Evolutionary conservation across 805 yeast genomes (phyloP).

Genomic region (Yarrowia deformans): DNA sequence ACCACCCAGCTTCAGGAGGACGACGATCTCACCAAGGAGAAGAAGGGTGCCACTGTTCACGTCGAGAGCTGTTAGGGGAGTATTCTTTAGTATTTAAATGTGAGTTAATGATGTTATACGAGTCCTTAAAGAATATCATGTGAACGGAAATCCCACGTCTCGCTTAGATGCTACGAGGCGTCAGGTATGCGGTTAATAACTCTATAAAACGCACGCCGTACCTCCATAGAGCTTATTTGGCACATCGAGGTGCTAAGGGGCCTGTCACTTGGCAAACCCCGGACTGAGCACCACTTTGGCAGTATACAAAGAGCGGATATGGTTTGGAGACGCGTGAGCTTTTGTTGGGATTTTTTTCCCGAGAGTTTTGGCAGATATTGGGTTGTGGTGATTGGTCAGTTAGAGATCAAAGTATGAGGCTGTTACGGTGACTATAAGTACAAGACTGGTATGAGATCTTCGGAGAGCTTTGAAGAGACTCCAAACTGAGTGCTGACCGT

Average conservation of each 20-base stretch:
- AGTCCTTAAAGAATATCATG: no score
- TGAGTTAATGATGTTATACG: neutral
- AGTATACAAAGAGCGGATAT: neutral
- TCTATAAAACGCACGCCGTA: neutral
- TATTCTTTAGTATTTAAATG: neutral
- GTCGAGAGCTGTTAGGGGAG: constrained; percentile 1
- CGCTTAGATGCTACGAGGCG: neutral
- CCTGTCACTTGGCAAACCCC: neutral
- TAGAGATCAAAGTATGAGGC: no score
- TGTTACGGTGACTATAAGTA: no score
- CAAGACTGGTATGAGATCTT: no score
- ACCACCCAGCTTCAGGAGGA: constrained; percentile 34
- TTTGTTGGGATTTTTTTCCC: neutral
- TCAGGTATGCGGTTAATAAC: neutral
- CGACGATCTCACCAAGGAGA: constrained; percentile 26
- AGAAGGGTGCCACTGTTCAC: constrained; percentile 33
- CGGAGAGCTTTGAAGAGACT: no score
- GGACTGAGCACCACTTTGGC: neutral
- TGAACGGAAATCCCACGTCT: no score
- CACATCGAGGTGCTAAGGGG: constrained; percentile 1
- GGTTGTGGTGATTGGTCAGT: no score
- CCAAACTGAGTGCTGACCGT: no score
- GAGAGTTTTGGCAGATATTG: no score
- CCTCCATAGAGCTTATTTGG: constrained; percentile 4
- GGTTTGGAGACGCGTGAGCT: neutral